A percentile compares a stretch with the other conserved stretches of the same genome.
Evolutionary conservation across 345 rosid species (phyloP).

Genomic region (Dimocarpus longan): DNA sequence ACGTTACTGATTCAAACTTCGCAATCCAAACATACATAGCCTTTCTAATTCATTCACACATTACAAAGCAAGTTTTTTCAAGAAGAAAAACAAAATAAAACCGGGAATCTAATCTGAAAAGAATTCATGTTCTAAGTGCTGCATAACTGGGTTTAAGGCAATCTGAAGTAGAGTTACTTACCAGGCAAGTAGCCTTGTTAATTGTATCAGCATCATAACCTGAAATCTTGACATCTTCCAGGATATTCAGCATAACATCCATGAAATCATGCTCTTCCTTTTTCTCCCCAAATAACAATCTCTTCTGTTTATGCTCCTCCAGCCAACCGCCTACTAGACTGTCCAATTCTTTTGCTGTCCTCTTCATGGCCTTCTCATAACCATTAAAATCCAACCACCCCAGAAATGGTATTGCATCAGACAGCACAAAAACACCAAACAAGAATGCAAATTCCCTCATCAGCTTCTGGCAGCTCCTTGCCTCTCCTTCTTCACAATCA

Average conservation of each 20-base stretch:
- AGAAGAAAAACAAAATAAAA: no score
- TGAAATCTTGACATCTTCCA: slow-evolving; percentile 14
- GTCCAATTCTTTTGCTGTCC: slow-evolving; percentile 35
- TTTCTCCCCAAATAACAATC: background rate
- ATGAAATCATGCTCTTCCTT: slow-evolving; percentile 21
- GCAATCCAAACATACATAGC: no score
- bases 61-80: no score
- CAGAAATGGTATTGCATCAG: slow-evolving; percentile 28
- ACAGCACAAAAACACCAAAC: slow-evolving; percentile 20
- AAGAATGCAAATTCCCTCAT: slow-evolving; percentile 15
- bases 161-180: background rate
- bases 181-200: slow-evolving; percentile 26
- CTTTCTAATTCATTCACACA: no score
- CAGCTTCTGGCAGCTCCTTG: slow-evolving; percentile 12
- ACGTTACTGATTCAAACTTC: no score
- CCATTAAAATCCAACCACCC: slow-evolving; percentile 31
- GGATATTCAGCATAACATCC: slow-evolving; percentile 24
- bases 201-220: slow-evolving; percentile 25
- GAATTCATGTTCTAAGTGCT: no score
- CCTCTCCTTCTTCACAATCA: slow-evolving; percentile 21
- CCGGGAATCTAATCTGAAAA: no score
- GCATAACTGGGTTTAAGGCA: no score
- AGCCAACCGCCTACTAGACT: slow-evolving; percentile 22
- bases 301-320: slow-evolving; percentile 30
- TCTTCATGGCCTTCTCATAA: slow-evolving; percentile 36